Base-by-base conservation (phyloP, 164 flowering plant species). In the Pachysandra terminalis region DNA sequence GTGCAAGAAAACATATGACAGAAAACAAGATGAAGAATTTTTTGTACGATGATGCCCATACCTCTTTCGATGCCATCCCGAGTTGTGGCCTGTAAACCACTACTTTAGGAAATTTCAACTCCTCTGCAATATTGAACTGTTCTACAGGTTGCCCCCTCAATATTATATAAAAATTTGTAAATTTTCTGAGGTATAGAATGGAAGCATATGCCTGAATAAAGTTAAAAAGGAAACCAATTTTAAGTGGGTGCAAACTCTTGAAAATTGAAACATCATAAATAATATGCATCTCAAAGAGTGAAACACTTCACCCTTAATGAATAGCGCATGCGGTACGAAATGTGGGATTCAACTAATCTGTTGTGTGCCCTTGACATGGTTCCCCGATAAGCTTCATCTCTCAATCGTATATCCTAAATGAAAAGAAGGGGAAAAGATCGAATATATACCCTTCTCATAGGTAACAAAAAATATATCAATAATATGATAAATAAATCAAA, bases 201-300 rank as follows among this genome's bases (percentile, higher is more conserved):
- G 99, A 95, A 59, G 83, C 84, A 81, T 95, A 92, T 56, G 89
- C 99, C 99, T 95, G 81, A 54, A 63, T 17, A 68, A 59, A 72
- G 22, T 23, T 27, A 40, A 49, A 37, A 21, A 55, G 61, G 65
- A 49, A 35, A 19, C 37, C 23, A 52, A 35, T 60, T 24, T 40
- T 49, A 40, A 14, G 14, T 51, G n/a, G 63, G 40, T 65, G 64
- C 61, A 35, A 37, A 70, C 24, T 56, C 51, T 2, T 17, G 14
- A 59, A 56, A 56, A 17, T 25, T 10, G 23, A 71, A 58, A 66
- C 41, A 32, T 59, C 17, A 45, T 23, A 35, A 25, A 53, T 26
- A 37, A 21, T 21, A 55, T 32, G 37, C 37, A 32, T 32, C 37
- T 32, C 37, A 32, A 32, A 32, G 27, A 68, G 13, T 32, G 5